Evolutionary conservation across 768 basidiomycete species (phyloP).

Genomic region (Trametes meyenii): DNA sequence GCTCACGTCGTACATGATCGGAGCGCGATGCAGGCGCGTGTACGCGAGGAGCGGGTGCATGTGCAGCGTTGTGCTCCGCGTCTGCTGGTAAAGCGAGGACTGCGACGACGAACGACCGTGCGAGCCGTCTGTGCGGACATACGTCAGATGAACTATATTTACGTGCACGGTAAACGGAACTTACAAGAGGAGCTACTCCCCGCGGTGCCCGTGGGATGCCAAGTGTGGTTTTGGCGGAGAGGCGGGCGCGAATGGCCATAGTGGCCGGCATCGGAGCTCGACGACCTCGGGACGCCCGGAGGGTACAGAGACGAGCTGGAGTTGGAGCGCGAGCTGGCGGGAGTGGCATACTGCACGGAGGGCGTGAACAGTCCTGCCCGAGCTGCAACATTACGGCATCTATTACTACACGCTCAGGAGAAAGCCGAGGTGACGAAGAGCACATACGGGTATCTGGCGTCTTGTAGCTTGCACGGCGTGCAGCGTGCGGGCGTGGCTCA

Average conservation of each 20-base stretch:
- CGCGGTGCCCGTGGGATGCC: constrained; percentile 46
- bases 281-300: constrained; percentile 33
- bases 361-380: constrained; percentile 30
- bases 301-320: constrained; percentile 53
- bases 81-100: constrained; percentile 32
- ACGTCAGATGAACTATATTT: background rate
- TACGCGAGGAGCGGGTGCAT: constrained; percentile 69
- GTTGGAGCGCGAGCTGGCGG: constrained; percentile 52
- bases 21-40: constrained; percentile 56
- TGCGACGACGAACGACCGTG: constrained; percentile 28
- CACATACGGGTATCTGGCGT: constrained; percentile 48
- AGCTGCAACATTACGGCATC: constrained; percentile 12
- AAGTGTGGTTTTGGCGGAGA: constrained; percentile 50
- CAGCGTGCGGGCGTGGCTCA: constrained; percentile 40
- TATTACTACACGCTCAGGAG: constrained; percentile 1
- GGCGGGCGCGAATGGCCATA: constrained; percentile 45
- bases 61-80: constrained; percentile 43
- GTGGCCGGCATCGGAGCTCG: constrained; percentile 43
- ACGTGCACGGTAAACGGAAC: constrained; percentile 25
- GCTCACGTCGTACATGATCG: constrained; percentile 62
- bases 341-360: constrained; percentile 32
- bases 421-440: background rate
- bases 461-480: constrained; percentile 47
- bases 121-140: constrained; percentile 28
- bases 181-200: constrained; percentile 44